Evolutionary conservation across 225 moss, liverwort and hornwort genomes (phyloP), one percentile per base, ranked within the genome.

Genomic region (Rhytidiadelphus loreus): DNA sequence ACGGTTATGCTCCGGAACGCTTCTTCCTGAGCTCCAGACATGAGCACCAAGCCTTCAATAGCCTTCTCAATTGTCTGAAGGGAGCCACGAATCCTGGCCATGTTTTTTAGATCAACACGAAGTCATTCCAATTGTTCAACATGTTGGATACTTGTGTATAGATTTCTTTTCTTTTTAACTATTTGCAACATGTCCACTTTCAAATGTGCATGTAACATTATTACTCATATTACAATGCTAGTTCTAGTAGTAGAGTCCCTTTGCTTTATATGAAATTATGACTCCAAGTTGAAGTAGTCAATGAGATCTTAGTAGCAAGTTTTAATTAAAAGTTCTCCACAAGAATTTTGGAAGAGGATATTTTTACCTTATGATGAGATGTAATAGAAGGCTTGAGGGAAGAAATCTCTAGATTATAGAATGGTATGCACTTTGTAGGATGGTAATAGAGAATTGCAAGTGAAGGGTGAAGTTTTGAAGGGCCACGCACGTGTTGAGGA

Each of bases 1-100:
- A 98, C 86, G 16, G 91, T 32, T 52, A 98, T 93, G 91, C 97
- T 97, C 10, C 93, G 85, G 85, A 96, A 98, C 22, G 96, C 97
- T 23, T 94, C 91, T 88, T 98, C 97, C 13, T 97, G 95, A 64
- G 96, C 95, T 53, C 94, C 91, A 17, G 96, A 98, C 98, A 98
- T 98, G 30, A 98, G 94, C 86, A 96, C 95, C 46, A 95, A 91
- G 60, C 98, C 97, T 46, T 93, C 96, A n/a, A 98, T 97, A 33
- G 97, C 97, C 86, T 96, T 97, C 64, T 97, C 95, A 72, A 98
- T 97, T 70, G 95, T 97, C 32, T 93, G 87, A n/a, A 97, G 90
- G 25, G 98, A 98, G 23, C 91, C 82, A 69, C 97, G 91, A 63
- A 98, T 97, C 90, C 98, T 98, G 93, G 1, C 30, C 73, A 78